Percentiles rank a stretch among this genome's conserved stretches.
phyloP scores from a whole-genome alignment of 495 filamentous ascomycete genomes.

The Glutinoglossum americanum region DNA sequence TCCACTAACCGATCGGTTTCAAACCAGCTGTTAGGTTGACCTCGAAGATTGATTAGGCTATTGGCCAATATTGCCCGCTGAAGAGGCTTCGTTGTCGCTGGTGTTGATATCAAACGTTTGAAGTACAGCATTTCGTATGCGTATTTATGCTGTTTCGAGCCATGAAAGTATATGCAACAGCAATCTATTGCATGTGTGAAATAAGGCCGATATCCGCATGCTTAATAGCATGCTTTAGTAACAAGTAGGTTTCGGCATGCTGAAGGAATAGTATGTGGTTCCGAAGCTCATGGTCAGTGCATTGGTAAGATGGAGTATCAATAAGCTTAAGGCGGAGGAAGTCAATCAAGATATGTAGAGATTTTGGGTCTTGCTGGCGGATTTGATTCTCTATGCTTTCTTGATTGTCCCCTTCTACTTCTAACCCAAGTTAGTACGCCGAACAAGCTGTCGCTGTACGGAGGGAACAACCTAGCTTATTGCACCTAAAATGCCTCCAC shows the following conservation, averaged over 20 bases:
- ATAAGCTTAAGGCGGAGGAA: constrained; percentile 2
- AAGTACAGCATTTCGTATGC: constrained; percentile 8
- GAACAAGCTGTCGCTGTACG: too few species aligned
- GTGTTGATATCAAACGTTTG: constrained; percentile 7
- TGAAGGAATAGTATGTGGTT: constrained; percentile 6
- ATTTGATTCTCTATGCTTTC: too few species aligned
- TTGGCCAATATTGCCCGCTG: constrained; percentile 7
- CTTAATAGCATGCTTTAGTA: constrained; percentile 8
- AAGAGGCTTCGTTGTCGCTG: constrained; percentile 3
- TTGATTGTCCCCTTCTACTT: too few species aligned
- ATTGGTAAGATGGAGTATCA: constrained; percentile 4
- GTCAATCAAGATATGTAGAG: too few species aligned
- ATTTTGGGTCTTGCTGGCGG: too few species aligned
- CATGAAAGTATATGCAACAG: constrained; percentile 8
- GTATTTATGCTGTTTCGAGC: constrained; percentile 6
- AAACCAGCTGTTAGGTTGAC: neutral
- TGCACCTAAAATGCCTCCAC: too few species aligned
- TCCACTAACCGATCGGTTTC: constrained; percentile 1
- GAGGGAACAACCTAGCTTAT: too few species aligned
- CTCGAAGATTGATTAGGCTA: constrained; percentile 5
- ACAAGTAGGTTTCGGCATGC: constrained; percentile 8
- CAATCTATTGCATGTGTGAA: constrained; percentile 2
- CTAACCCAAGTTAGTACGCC: too few species aligned
- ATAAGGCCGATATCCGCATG: constrained; percentile 8
- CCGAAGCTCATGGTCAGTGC: constrained; percentile 6